phyloP scores from a whole-genome alignment of 257 asterid species.

The Thymus mandschuricus region DNA sequence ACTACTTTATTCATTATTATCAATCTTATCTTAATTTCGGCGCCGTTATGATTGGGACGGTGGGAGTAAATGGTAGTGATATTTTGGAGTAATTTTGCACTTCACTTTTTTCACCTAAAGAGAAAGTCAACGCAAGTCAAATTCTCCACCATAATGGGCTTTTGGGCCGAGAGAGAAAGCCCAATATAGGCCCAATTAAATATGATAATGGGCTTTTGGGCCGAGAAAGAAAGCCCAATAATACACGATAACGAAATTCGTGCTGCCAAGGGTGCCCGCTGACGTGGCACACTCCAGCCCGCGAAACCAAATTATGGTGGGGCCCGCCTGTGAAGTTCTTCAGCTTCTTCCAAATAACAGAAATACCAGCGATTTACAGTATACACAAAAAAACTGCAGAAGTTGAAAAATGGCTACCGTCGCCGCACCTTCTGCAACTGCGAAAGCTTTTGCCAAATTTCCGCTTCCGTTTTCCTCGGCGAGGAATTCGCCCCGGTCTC shows the following conservation, averaged over 20 bases:
- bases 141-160: too few species aligned
- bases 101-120: too few species aligned
- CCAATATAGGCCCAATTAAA: too few species aligned
- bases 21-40: too few species aligned
- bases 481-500: conserved; percentile 24
- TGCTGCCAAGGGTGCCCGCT: neutral
- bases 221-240: neutral
- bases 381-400: neutral
- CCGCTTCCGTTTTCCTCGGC: conserved; percentile 30
- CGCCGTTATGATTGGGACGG: too few species aligned
- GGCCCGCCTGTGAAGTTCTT: conserved; percentile 1
- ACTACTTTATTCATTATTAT: too few species aligned
- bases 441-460: conserved; percentile 41
- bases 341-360: neutral
- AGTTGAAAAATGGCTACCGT: conserved; percentile 30
- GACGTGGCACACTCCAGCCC: conserved; percentile 41
- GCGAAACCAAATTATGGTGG: conserved; percentile 7
- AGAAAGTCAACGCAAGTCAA: too few species aligned
- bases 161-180: too few species aligned
- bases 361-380: neutral
- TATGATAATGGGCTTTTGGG: neutral
- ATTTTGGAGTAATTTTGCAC: too few species aligned
- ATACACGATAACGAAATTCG: conserved; percentile 3
- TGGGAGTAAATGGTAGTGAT: too few species aligned
- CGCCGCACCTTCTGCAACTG: conserved; percentile 37